Evolutionary conservation across 371 early-diverging fungal species (phyloP), one percentile per base, ranked within the genome.

Genomic region (Phascolomyces articulosus): DNA sequence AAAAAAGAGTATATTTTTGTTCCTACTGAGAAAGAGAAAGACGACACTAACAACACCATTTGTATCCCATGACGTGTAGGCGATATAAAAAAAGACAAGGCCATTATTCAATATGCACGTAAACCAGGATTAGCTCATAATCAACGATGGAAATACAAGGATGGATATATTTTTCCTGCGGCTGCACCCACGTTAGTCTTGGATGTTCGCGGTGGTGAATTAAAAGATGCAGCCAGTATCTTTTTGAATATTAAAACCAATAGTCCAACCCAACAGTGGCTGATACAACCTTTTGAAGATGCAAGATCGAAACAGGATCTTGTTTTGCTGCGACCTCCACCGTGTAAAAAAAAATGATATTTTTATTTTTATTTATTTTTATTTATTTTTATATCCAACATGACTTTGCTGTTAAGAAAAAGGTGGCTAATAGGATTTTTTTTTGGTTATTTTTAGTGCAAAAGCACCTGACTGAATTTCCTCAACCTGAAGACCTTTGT

Each of bases 121-220:
- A 82, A 82, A 38, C 75, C 79, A 48, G 79, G 79, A 58, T 63
- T 82, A 58, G 82, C 82, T 21, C 73, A 79, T 16, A 82, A 82
- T 48, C 82, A 82, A 65, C 62, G 78, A 62, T 82, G 82, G 82
- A 68, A 71, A 47, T 82, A 75, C 41, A 66, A 79, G 55, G 73
- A 82, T 51, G 82, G 82, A 2, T 82, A 63, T 57, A 74, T 82
- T n/a, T 73, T 65, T n/a, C 67, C 77, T 18, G 65, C 66, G 21
- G 62, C 82, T 10, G 69, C 72, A 23, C 79, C 82, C 31, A 69
- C 75, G 55, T 60, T 82, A 20, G 78, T 74, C 6, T 60, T 82
- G 27, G 82, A 82, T 62, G 77, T 82, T 53, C 60, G 70, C 31
- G 74, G 74, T 24, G 75, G 76, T 41, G 79, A 79, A n/a, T 72